Base-by-base conservation (phyloP, 2,329 filamentous ascomycete species). In the Trichophyton mentagrophytes region DNA sequence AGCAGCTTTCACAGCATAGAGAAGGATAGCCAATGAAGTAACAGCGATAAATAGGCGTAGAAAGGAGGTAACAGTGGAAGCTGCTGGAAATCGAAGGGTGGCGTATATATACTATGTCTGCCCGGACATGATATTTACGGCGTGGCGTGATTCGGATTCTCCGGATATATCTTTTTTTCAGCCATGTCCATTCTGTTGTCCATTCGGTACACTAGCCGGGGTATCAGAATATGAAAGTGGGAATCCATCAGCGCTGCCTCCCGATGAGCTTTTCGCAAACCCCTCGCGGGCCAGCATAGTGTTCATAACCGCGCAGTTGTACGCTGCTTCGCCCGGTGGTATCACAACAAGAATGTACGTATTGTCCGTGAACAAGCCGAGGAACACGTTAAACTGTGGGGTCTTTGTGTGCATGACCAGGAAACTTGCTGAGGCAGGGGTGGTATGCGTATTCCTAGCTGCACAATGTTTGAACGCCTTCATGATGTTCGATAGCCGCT, bases 401-500 rank as follows among this genome's bases (percentile, higher is more conserved):
- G 78, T 80, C 63, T 79, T 79, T 58, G 76, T 76, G 61, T 77
- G 74, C 73, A 77, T 77, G 59, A 77, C 72, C 30, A 76, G 64
- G 62, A 79, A 77, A 27, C 73, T 74, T 36, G 73, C 75, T 0
- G 71, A 73, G 11, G 69, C 72, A 3, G 73, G 74, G 2, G 71
- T 77, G 7, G 74, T 76, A 61, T 74, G 73, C 17, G 75, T 77
- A 63, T 76, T 78, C 30, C 73, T 68, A 44, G 74, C 75, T n/a
- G 73, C 73, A 61, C 74, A 84, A 77, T 97, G 92, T 78, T 97
- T 99, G 79, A 97, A 96, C 62, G 92, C 91, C 77, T 99, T 99
- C 76, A 99, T 88, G 70, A 99, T 96, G 73, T 96, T 97, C 64
- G 88, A 93, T 70, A 99, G 88, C 67, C 88, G 87, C 79, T 99